Base-by-base conservation (phyloP, 2,329 filamentous ascomycete species). In the Arachnomyces sp. region DNA sequence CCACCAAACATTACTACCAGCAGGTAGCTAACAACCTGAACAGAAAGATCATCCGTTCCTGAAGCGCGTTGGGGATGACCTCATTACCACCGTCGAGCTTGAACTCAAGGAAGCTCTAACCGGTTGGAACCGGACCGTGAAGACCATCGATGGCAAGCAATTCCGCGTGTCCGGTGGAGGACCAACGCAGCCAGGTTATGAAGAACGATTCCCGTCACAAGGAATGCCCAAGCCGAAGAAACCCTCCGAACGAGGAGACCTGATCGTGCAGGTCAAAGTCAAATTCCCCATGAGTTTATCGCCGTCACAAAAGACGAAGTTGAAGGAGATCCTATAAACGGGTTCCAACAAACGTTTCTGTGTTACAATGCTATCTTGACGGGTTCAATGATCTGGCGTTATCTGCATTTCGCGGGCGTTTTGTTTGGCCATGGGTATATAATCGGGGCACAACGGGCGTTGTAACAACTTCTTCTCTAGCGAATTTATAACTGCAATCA, bases 211-310 rank as follows among this genome's bases (percentile, higher is more conserved):
- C 59, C 92, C 92, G 0, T 76, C 78, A 4, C 73, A 86, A n/a
- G 92, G 92, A 44, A 96, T 98, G 92, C 88, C 89, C 29, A 80
- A 92, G 55, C 86, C 86, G 45, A 96, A 95, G 75, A 90, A 88
- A 60, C 86, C 86, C 0, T 78, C 71, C 44, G 77, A 88, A 53
- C 77, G 90, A 42, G 92, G 92, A 16, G 87, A 95, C 58, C 86
- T 98, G 50, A 68, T 96, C 43, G 75, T 98, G 44, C 84, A 81
- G 44, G 89, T 95, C 55, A 92, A 92, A 57, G 89, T 98, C 62
- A 89, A 86, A 59, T 96, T 95, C 69, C 92, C 92, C 0, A 81
- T 80, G 3, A 81, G 66, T 31, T 65, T 98, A 63, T 90, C 86
- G 3, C 42, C 74, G 6, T 68, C 75, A 3, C 90, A 96, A 68